Evolutionary conservation across 805 yeast genomes (phyloP).

Genomic region (Teunomyces pallodes): DNA sequence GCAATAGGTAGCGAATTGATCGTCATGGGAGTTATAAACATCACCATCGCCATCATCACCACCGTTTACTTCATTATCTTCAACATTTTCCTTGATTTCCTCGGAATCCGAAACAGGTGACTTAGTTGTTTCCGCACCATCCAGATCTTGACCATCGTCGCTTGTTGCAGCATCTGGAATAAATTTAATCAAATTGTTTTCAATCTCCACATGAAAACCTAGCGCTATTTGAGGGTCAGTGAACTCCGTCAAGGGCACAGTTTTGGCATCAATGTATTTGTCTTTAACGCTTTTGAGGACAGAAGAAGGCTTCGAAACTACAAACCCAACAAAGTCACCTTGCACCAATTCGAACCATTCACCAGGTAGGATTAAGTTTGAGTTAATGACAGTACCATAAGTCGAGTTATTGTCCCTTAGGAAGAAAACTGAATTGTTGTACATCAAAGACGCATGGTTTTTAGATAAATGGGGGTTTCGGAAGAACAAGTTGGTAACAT

Average conservation of each 20-base stretch:
- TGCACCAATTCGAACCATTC: conserved; percentile 12
- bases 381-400: conserved; percentile 38
- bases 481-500: conserved; percentile 30
- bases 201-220: conserved; percentile 15
- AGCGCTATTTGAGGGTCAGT: conserved; percentile 20
- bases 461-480: conserved; percentile 37
- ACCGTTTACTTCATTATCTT: conserved; percentile 6
- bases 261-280: conserved; percentile 11
- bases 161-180: conserved; percentile 10
- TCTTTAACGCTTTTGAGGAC: conserved; percentile 14
- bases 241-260: conserved; percentile 21
- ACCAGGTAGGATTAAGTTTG: conserved; percentile 21
- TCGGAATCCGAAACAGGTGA: background rate
- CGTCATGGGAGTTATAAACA: background rate
- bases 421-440: conserved; percentile 16
- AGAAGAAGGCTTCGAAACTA: conserved; percentile 30
- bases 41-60: conserved; percentile 6
- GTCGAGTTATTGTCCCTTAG: conserved; percentile 33
- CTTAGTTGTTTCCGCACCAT: conserved; percentile 4
- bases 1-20: background rate
- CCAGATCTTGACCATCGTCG: conserved; percentile 6
- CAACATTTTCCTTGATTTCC: background rate
- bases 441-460: conserved; percentile 30
- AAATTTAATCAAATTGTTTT: conserved; percentile 13
- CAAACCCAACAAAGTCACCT: conserved; percentile 35